phyloP scores from a whole-genome alignment of 2,329 filamentous ascomycete genomes.

The Penicillium italicum region DNA sequence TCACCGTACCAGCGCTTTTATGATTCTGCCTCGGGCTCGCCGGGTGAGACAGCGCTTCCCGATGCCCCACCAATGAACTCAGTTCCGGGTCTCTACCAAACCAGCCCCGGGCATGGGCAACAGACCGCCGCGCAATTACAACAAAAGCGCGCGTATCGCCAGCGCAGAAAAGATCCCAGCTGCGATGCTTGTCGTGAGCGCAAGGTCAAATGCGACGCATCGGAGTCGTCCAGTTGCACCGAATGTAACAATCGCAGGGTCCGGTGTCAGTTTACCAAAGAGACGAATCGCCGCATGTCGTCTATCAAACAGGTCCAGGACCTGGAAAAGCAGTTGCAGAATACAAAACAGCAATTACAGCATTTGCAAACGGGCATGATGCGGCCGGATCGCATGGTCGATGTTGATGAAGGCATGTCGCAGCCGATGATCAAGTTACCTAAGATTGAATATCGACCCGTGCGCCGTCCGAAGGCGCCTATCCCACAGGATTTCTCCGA shows the following conservation, averaged over 20 bases:
- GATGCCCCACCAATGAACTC: conserved; percentile 39
- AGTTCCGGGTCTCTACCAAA: conserved; percentile 32
- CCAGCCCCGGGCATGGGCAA: conserved; percentile 43
- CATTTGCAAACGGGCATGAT: conserved; percentile 64
- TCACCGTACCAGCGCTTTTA: conserved; percentile 39
- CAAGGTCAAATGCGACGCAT: conserved; percentile 85
- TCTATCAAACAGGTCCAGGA: conserved; percentile 99
- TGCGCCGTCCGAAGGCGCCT: conserved; percentile 59
- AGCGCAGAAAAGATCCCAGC: conserved; percentile 91
- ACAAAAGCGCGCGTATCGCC: conserved; percentile 87
- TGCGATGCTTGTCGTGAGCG: conserved; percentile 93
- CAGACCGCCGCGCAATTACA: conserved; percentile 65
- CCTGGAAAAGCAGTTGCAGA: conserved; percentile 82
- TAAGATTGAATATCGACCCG: conserved; percentile 62
- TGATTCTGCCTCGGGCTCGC: conserved; percentile 40
- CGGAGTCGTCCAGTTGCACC: conserved; percentile 91
- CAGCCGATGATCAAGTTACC: conserved; percentile 58
- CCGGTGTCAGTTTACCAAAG: conserved; percentile 98
- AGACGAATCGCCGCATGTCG: conserved; percentile 97
- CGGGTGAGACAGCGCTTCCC: conserved; percentile 36
- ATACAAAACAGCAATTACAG: conserved; percentile 74
- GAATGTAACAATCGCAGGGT: conserved; percentile 96
- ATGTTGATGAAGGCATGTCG: conserved; percentile 39
- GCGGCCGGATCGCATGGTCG: conserved; percentile 47
- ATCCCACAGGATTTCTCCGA: conserved; percentile 66